phyloP scores from a whole-genome alignment of 106 monocot species.

The Iris macrosiphon region DNA sequence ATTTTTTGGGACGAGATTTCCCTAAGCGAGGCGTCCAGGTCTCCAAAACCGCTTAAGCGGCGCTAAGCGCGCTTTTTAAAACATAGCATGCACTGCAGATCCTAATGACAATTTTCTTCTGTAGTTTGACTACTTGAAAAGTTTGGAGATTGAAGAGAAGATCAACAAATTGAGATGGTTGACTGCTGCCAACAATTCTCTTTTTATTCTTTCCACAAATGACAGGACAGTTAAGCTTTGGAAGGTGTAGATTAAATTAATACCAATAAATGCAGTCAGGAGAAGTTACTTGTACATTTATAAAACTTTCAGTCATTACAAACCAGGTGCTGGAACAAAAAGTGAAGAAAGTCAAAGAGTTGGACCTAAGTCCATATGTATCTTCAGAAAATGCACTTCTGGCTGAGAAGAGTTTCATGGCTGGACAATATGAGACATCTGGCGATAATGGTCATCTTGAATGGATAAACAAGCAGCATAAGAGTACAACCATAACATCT shows the following conservation, averaged over 20 bases:
- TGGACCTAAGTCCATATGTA: slow-evolving; percentile 18
- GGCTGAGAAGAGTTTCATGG: slow-evolving; percentile 34
- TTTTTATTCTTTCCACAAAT: slow-evolving; percentile 58
- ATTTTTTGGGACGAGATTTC: no score
- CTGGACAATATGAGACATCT: slow-evolving; percentile 8
- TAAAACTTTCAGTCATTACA: neutral
- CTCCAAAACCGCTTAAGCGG: no score
- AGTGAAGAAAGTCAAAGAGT: slow-evolving; percentile 32
- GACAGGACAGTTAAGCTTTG: slow-evolving; percentile 62
- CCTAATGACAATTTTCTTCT: slow-evolving; percentile 8
- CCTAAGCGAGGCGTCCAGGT: no score
- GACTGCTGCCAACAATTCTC: slow-evolving; percentile 30
- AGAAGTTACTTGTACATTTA: neutral
- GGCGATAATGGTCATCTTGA: slow-evolving; percentile 26
- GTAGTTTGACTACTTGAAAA: slow-evolving; percentile 64
- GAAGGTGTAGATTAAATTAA: slow-evolving; percentile 57
- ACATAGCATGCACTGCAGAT: neutral
- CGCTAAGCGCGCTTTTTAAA: no score
- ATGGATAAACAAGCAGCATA: slow-evolving; percentile 30
- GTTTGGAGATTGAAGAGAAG: slow-evolving; percentile 61
- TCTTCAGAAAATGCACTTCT: slow-evolving; percentile 55
- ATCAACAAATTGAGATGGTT: slow-evolving; percentile 68
- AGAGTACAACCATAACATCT: slow-evolving; percentile 14
- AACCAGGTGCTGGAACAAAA: slow-evolving; percentile 37
- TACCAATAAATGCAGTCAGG: neutral